Conservation (phyloP, 2,329 filamentous ascomycete species). For the Fusarium sp. region DNA sequence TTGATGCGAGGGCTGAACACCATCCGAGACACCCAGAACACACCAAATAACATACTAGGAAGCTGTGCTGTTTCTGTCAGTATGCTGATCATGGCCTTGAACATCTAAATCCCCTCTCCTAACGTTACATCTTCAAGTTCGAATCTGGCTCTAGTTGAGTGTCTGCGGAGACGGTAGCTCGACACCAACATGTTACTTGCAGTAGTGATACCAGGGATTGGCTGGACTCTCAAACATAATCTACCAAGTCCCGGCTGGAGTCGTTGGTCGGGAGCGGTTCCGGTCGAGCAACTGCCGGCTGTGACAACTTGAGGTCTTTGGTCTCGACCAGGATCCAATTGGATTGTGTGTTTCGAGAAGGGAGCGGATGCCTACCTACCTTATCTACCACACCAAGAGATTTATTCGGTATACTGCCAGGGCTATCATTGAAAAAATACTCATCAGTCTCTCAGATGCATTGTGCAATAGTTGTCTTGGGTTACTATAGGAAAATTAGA, state of each 20-base stretch:
- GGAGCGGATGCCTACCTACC: not conserved
- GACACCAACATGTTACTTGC: not conserved
- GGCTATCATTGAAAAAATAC: not conserved
- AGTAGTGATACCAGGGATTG: not conserved
- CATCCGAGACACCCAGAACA: not conserved
- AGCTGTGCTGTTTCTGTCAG: not conserved
- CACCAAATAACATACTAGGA: not conserved
- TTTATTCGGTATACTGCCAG: not conserved
- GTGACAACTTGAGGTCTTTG: not conserved
- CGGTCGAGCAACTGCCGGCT: not conserved
- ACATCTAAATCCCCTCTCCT: not conserved
- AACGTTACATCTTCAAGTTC: not conserved
- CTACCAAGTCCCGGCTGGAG: not conserved
- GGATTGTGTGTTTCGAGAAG: not conserved
- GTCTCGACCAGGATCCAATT: not conserved
- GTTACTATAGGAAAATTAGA: not conserved
- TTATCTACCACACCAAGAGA: not conserved
- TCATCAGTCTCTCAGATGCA: not conserved
- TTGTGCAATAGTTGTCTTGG: not conserved
- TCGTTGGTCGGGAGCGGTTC: not conserved
- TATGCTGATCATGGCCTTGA: not conserved
- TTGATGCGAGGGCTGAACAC: not conserved
- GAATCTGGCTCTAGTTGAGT: not conserved
- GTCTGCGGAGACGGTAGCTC: not conserved
- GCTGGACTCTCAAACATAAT: not conserved